These are phyloP conservation scores for Chlamydomonas sphaeroides DNA, from an alignment of 139 green algal genomes.

Conservation along the genomic window DNA sequence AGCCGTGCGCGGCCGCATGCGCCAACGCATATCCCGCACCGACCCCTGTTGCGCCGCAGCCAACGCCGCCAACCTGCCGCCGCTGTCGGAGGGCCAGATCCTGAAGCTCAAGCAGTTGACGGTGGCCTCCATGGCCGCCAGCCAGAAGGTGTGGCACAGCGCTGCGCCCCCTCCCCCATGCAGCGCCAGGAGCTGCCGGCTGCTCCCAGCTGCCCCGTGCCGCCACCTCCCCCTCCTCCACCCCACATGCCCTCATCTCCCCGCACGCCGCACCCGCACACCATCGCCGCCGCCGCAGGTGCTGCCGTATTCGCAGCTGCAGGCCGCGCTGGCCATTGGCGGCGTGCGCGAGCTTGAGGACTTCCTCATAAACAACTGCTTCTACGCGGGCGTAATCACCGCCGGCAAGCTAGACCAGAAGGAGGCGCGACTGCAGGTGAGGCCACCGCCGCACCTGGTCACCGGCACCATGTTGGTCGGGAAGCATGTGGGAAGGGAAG, in stretches of 20 bases:
- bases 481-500: no score
- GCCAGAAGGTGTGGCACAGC: conserved; percentile 70
- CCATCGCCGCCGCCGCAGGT: no score
- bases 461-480: no score
- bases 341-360: conserved; percentile 89
- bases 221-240: background rate
- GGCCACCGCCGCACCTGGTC: background rate
- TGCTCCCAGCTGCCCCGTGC: background rate
- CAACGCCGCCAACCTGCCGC: conserved; percentile 42
- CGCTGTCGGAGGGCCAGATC: conserved; percentile 61
- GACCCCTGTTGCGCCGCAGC: conserved; percentile 40
- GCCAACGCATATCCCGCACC: no score
- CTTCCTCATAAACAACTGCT: conserved; percentile 92
- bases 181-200: no score
- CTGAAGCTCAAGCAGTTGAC: conserved; percentile 91
- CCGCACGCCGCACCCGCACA: no score
- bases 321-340: conserved; percentile 71
- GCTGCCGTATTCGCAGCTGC: conserved; percentile 77
- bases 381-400: conserved; percentile 77
- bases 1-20: no score
- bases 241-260: background rate
- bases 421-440: conserved; percentile 56
- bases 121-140: conserved; percentile 70
- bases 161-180: no score
- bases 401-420: conserved; percentile 86